Percentiles rank a stretch among this genome's conserved stretches.
Conservation (phyloP, 208 protist genomes). For the Crithidia sp. region DNA sequence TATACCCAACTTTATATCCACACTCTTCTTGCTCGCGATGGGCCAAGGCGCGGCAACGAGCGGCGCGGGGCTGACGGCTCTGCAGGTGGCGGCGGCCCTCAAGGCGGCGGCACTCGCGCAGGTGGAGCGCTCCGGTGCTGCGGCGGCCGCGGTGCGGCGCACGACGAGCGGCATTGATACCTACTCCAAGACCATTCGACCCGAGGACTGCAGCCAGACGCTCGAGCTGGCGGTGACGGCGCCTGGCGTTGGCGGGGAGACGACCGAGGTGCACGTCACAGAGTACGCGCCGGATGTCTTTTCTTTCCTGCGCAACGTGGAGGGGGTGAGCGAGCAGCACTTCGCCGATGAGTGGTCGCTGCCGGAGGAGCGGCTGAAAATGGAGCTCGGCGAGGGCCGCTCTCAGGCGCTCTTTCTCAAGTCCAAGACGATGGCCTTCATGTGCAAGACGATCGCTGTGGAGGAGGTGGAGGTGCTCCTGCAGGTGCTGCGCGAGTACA, state of each 20-base stretch:
- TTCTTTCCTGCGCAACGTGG: constrained; percentile 54
- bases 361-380: constrained; percentile 50
- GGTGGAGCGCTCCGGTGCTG: constrained; percentile 28
- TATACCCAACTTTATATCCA: not conserved
- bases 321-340: constrained; percentile 47
- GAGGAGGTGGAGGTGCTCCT: constrained; percentile 74
- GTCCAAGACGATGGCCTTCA: constrained; percentile 74
- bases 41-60: constrained; percentile 69
- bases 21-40: constrained; percentile 13
- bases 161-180: constrained; percentile 22
- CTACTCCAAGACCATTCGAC: constrained; percentile 19
- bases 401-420: constrained; percentile 87
- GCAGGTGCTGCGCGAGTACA: constrained; percentile 55
- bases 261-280: constrained; percentile 45
- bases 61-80: constrained; percentile 63
- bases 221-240: constrained; percentile 30
- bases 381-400: constrained; percentile 79
- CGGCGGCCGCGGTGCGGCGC: constrained; percentile 6
- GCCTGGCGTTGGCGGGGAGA: constrained; percentile 1
- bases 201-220: constrained; percentile 34
- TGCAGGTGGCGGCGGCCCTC: constrained; percentile 69
- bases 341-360: constrained; percentile 82
- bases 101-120: constrained; percentile 26
- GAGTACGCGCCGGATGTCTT: constrained; percentile 85
- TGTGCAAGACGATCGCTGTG: constrained; percentile 84